Evolutionary conservation across 1,139 yeast species (phyloP).

Genomic region (Geotrichum phurueaensis): DNA sequence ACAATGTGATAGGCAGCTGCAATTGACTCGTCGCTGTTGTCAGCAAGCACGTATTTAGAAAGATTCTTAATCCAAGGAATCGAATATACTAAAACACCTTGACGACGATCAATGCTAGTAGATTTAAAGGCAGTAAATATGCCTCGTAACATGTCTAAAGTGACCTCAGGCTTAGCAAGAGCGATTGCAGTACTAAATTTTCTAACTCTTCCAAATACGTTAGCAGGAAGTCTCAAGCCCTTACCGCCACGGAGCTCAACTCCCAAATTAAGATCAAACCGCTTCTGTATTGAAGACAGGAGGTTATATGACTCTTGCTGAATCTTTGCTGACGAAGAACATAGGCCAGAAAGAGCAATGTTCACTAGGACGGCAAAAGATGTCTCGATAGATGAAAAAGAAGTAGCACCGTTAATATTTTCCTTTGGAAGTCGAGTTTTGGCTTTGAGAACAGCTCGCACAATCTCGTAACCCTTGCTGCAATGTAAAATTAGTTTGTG

Average conservation of each 20-base stretch:
- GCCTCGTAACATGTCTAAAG: conserved; percentile 56
- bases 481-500: conserved; percentile 20
- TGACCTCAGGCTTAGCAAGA: conserved; percentile 49
- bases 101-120: conserved; percentile 34
- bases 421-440: conserved; percentile 22
- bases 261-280: conserved; percentile 55
- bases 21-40: conserved; percentile 39
- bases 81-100: conserved; percentile 49
- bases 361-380: conserved; percentile 41
- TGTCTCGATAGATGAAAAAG: conserved; percentile 4
- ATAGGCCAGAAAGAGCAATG: conserved; percentile 61
- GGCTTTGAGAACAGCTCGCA: conserved; percentile 27
- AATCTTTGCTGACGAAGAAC: conserved; percentile 53
- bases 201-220: conserved; percentile 59
- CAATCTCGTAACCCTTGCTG: conserved; percentile 25
- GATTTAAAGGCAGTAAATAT: conserved; percentile 53
- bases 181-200: conserved; percentile 58
- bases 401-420: background rate
- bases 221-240: conserved; percentile 67
- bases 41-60: conserved; percentile 43
- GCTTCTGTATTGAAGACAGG: conserved; percentile 56
- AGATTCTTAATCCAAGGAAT: conserved; percentile 79
- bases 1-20: conserved; percentile 62
- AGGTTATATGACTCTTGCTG: conserved; percentile 60
- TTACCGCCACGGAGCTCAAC: conserved; percentile 48